Percentiles rank a stretch among this genome's conserved stretches.
These are phyloP conservation scores for Fusarium euwallaceae DNA, from an alignment of 2,329 filamentous ascomycete species.

Conservation along the genomic window DNA sequence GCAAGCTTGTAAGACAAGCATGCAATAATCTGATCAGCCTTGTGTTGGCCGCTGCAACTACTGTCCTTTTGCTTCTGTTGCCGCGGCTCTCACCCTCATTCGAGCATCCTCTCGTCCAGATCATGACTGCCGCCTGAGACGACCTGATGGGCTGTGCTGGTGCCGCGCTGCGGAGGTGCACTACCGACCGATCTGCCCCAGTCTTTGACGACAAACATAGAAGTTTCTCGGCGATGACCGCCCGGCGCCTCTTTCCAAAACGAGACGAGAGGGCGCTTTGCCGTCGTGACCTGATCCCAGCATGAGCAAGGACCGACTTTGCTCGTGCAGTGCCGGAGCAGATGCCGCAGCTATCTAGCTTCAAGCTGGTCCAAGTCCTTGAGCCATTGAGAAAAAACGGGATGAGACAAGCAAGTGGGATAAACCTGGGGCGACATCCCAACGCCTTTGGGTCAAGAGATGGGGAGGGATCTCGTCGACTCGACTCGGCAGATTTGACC, in stretches of 20 bases:
- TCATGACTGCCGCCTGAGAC: slow-evolving; percentile 9
- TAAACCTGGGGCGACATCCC: slow-evolving; percentile 1
- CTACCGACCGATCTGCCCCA: slow-evolving; percentile 4
- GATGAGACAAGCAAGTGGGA: background rate
- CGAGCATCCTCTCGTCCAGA: slow-evolving; percentile 1
- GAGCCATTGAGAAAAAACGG: background rate
- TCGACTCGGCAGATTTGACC: slow-evolving; percentile 14
- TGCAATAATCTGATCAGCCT: slow-evolving; percentile 14
- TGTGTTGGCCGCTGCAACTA: slow-evolving; percentile 5
- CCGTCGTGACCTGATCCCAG: slow-evolving; percentile 14
- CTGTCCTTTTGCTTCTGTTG: background rate
- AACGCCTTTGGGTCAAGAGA: background rate
- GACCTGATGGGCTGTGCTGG: slow-evolving; percentile 10
- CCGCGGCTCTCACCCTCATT: background rate
- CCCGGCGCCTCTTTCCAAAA: slow-evolving; percentile 33
- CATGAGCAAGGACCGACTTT: slow-evolving; percentile 3
- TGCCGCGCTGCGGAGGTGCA: slow-evolving; percentile 2
- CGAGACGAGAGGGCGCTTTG: slow-evolving; percentile 11
- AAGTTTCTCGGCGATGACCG: slow-evolving; percentile 31
- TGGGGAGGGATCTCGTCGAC: slow-evolving; percentile 9
- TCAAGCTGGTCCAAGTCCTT: background rate
- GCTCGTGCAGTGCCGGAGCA: slow-evolving; percentile 11
- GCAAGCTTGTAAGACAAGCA: slow-evolving; percentile 6
- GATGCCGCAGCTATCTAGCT: background rate
- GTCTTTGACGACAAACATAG: slow-evolving; percentile 17